These are phyloP conservation scores for Avicennia marina DNA, from an alignment of 257 asterid species.

Conservation along the genomic window DNA sequence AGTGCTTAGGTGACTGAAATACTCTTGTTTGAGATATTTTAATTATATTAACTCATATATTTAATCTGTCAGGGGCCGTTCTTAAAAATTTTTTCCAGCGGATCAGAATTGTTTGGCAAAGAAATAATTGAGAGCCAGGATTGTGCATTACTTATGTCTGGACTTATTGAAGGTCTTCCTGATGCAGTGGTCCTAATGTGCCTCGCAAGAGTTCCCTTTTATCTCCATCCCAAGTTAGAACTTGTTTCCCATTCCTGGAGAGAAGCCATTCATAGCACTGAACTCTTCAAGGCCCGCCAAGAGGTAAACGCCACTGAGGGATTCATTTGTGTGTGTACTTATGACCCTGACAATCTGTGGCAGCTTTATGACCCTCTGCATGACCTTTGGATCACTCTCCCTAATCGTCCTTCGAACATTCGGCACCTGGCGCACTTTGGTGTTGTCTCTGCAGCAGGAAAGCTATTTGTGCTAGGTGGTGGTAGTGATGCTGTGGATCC, in stretches of 20 bases:
- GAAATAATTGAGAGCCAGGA: conserved; percentile 20
- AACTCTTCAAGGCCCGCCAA: conserved; percentile 81
- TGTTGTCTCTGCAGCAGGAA: conserved; percentile 76
- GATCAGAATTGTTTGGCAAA: not conserved
- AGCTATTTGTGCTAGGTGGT: conserved; percentile 90
- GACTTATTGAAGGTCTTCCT: conserved; percentile 96
- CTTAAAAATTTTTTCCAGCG: no score
- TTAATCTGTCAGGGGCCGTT: not conserved
- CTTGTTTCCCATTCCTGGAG: conserved; percentile 92
- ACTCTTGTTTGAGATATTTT: not conserved
- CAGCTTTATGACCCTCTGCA: conserved; percentile 81
- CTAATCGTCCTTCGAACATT: conserved; percentile 77
- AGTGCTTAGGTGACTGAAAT: not conserved
- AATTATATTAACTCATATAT: conserved; percentile 3
- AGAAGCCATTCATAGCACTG: conserved; percentile 63
- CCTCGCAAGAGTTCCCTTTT: conserved; percentile 89
- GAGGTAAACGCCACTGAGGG: conserved; percentile 79
- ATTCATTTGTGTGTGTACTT: conserved; percentile 78
- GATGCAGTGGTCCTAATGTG: conserved; percentile 93
- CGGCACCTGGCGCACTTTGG: conserved; percentile 95
- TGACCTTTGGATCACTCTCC: conserved; percentile 93
- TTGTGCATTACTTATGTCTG: conserved; percentile 49
- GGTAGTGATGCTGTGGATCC: conserved; percentile 97
- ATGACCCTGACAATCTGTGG: conserved; percentile 94
- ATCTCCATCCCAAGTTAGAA: conserved; percentile 68